Evolutionary conservation across 352 stramenopile species (phyloP), one percentile per base, ranked within the genome.

Genomic region (Pythium guiyangense): DNA sequence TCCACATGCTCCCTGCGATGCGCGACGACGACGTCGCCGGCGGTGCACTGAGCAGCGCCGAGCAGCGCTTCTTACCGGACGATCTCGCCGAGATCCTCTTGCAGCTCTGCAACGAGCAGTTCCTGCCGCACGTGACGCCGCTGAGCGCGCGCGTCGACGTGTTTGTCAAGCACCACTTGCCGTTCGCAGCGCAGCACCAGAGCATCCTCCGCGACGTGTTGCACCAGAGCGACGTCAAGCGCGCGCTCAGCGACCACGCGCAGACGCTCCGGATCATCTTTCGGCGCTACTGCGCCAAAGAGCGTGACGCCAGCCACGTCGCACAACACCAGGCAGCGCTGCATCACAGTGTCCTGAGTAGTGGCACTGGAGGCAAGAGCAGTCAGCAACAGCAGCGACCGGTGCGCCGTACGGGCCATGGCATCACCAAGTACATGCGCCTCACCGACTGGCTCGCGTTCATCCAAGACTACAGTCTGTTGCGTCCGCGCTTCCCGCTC

Each of bases 61-160:
- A 84, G 35, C 79, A 89, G 46, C 49, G 82, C 27, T 88, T 90
- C 48, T 82, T 74, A 9, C 58, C 73, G 1, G 74, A 84, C 18
- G 79, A 92, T 43, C 56, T 92, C 5, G 71, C 70, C 0, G 81
- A 92, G 46, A 62, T 85, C 29, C 39, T 92, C 37, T 60, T 90
- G 22, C 75, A 86, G 54, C 69, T 92, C 25, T 88, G 79, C 62
- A 90, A 90, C 52, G 81, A 92, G 25, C 81, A 92, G 66, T 92
- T 92, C 31, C 56, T 72, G n/a, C 73, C 74, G 0, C 66, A 84
- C 2, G 61, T 90, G 47, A 26, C 62, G 11, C 67, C 73, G 1
- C 44, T 92, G 2, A 86, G 77, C 47, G 70, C 74, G 3, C 75
- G 81, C 3, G 77, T 92, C n/a, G 81, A 92, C 37, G 63, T 67